A percentile compares a stretch with the other conserved stretches of the same genome.
Conservation (phyloP, 2,329 filamentous ascomycete genomes). For the Phyllachora maydis region DNA sequence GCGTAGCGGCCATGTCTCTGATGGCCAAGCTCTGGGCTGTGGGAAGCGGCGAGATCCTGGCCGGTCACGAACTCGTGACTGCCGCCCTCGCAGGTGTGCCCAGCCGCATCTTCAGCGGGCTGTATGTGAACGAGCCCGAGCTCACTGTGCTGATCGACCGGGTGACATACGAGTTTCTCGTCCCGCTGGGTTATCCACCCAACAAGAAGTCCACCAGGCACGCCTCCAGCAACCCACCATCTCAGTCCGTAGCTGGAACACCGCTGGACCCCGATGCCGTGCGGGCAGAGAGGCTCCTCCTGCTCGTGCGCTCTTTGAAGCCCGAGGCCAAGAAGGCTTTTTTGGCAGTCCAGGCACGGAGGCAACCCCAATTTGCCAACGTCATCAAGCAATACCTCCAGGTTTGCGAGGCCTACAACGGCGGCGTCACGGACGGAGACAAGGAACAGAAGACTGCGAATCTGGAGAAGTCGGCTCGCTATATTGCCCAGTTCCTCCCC, state of each 20-base stretch:
- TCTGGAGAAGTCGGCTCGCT: slow-evolving; percentile 52
- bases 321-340: slow-evolving; percentile 66
- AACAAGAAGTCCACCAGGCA: slow-evolving; percentile 42
- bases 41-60: slow-evolving; percentile 66
- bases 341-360: slow-evolving; percentile 63
- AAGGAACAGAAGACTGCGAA: slow-evolving; percentile 48
- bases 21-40: slow-evolving; percentile 87
- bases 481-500: slow-evolving; percentile 54
- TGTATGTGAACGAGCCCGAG: slow-evolving; percentile 76
- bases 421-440: slow-evolving; percentile 58
- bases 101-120: slow-evolving; percentile 66
- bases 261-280: slow-evolving; percentile 51
- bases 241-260: slow-evolving; percentile 22
- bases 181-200: slow-evolving; percentile 77
- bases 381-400: slow-evolving; percentile 60
- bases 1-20: slow-evolving; percentile 70
- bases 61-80: slow-evolving; percentile 57
- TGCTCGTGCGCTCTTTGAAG: slow-evolving; percentile 63
- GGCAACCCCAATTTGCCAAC: slow-evolving; percentile 54
- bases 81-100: slow-evolving; percentile 65
- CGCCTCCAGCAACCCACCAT: slow-evolving; percentile 31
- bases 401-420: slow-evolving; percentile 78
- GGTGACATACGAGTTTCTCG: slow-evolving; percentile 66
- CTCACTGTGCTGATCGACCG: slow-evolving; percentile 70
- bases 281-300: slow-evolving; percentile 64